Base-by-base conservation (phyloP, 2,329 filamentous ascomycete genomes). In the Penicillium sp. region DNA sequence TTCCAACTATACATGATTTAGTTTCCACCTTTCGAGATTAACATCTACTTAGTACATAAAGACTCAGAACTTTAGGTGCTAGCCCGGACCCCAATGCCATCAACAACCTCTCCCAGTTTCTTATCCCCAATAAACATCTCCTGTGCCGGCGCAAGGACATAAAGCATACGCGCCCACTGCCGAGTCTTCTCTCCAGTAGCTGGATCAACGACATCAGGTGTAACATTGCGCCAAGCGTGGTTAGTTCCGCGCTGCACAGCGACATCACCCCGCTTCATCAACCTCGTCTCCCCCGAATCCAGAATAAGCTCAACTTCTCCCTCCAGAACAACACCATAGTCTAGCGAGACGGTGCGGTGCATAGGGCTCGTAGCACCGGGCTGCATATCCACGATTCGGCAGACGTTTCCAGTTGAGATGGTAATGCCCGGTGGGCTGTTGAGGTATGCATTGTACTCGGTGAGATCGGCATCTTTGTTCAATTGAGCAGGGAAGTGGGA, bases 281-380 rank as follows among this genome's bases (percentile, higher is more conserved):
- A 55, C 46, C 74, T 74, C 49, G 67, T 73, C 55, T 80, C 81
- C 1, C 83, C 82, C 16, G 78, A 78, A 55, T 84, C 83, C 5
- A 85, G 69, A 4, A 79, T 53, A 68, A 84, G 73, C 57, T 83
- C 81, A 26, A 85, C 65, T 61, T 77, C 74, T 0, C 83, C 83
- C 62, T 85, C 82, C 6, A 85, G 63, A 2, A 85, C 76, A 51
- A 84, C 74, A 3, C 81, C 83, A 59, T 81, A 85, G 63, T 85
- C 83, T 3, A 85, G 68, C 27, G 76, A 81, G 61, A 81, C 75
- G 0, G 82, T 84, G 11, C 82, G 77, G 61, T 85, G 83, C 50
- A 53, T 53, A 16, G 78, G 68, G 26, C 73, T 74, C 21, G 68
- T 64, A 39, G 75, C 74, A 2, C 69, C 71, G 0, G 81, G 81